A percentile compares a stretch with the other conserved stretches of the same genome.
Evolutionary conservation across 2,329 filamentous ascomycete species (phyloP).

Genomic region (Alternaria ethzedia): DNA sequence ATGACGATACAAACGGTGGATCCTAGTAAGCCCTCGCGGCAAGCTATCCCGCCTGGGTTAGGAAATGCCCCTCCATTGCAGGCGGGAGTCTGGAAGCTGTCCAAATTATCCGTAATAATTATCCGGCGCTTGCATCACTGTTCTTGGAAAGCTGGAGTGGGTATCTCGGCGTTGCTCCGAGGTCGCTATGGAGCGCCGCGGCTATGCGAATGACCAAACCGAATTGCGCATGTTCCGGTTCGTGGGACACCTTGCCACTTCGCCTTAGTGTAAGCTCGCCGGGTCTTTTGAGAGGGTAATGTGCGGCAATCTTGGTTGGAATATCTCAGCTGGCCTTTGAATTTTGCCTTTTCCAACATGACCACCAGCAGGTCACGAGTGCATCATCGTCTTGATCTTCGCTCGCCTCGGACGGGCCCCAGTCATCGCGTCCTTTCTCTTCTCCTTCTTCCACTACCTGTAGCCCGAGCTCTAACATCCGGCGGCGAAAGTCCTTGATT

Average conservation of each 20-base stretch:
- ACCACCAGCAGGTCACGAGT: constrained; percentile 73
- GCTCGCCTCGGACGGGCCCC: constrained; percentile 58
- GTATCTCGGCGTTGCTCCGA: constrained; percentile 28
- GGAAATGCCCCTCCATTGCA: constrained; percentile 28
- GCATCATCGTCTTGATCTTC: constrained; percentile 55
- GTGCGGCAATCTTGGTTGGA: constrained; percentile 16
- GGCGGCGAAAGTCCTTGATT: constrained; percentile 65
- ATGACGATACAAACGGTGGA: constrained; percentile 37
- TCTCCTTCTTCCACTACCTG: constrained; percentile 65
- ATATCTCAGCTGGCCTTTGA: constrained; percentile 13
- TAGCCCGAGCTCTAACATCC: constrained; percentile 64
- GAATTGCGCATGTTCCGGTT: background rate
- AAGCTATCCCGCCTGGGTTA: constrained; percentile 36
- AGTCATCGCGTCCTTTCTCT: constrained; percentile 75
- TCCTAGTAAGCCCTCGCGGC: constrained; percentile 31
- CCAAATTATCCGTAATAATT: constrained; percentile 43
- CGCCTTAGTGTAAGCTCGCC: background rate
- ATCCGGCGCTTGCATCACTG: constrained; percentile 38
- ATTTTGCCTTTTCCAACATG: constrained; percentile 59
- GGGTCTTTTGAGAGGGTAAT: constrained; percentile 5
- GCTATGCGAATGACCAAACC: constrained; percentile 21
- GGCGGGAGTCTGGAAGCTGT: constrained; percentile 26
- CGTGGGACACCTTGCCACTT: constrained; percentile 5
- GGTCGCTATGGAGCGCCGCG: constrained; percentile 27
- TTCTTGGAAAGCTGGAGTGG: constrained; percentile 21